Evolutionary conservation across 257 asterid species (phyloP).

Genomic region (Coffea eugenioides): DNA sequence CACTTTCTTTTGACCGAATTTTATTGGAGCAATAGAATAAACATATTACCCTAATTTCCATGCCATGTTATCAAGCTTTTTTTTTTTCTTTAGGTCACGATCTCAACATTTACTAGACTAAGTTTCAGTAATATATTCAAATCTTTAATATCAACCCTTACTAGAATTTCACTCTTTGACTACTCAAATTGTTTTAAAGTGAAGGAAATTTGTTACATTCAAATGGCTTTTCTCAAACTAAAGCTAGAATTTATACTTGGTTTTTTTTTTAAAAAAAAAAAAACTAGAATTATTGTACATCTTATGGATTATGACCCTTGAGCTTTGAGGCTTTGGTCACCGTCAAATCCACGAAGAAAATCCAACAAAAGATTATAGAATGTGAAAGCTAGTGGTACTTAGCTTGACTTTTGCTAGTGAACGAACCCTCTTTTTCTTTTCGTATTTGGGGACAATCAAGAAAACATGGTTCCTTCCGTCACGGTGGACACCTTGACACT

Average conservation of each 20-base stretch:
- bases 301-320: background rate
- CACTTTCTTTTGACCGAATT: slow-evolving; percentile 7
- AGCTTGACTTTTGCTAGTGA: background rate
- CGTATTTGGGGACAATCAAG: background rate
- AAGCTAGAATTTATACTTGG: background rate
- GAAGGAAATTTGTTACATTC: background rate
- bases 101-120: no score
- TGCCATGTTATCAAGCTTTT: no score
- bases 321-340: background rate
- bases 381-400: background rate
- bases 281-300: no score
- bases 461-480: background rate
- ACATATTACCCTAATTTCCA: background rate
- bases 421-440: background rate
- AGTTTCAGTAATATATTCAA: background rate
- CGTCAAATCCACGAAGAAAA: background rate
- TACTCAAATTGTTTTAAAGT: background rate
- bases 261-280: no score
- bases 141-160: background rate
- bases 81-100: no score
- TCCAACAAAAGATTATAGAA: background rate
- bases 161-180: background rate
- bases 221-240: background rate
- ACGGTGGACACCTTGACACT: no score
- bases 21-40: background rate